phyloP scores from a whole-genome alignment of 2,329 filamentous ascomycete species.

The Fusarium sp. region DNA sequence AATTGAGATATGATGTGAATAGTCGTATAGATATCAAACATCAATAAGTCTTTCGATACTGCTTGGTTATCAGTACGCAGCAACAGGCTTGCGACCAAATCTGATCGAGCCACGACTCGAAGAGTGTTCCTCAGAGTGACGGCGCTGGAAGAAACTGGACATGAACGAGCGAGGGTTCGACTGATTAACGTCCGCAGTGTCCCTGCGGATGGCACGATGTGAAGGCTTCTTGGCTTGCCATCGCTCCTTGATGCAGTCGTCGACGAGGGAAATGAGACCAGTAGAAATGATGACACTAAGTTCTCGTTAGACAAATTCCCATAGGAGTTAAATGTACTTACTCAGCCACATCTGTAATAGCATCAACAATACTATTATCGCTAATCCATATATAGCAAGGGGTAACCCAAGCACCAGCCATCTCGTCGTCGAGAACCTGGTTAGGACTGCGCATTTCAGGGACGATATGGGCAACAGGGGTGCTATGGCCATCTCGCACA shows the following conservation, averaged over 20 bases:
- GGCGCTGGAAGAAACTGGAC: conserved; percentile 57
- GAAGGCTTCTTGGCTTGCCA: conserved; percentile 69
- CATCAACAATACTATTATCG: conserved; percentile 76
- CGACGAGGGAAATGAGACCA: conserved; percentile 88
- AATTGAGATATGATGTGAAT: not conserved
- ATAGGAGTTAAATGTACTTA: conserved; percentile 59
- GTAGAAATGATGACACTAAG: conserved; percentile 86
- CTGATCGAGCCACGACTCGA: conserved; percentile 53
- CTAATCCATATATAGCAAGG: conserved; percentile 93
- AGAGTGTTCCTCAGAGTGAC: conserved; percentile 55
- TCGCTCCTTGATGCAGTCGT: conserved; percentile 87
- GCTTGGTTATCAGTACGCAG: conserved; percentile 52
- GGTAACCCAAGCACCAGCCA: conserved; percentile 88
- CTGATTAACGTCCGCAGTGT: conserved; percentile 41
- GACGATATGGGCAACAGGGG: conserved; percentile 83
- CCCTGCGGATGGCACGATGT: conserved; percentile 46
- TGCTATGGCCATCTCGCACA: conserved; percentile 71
- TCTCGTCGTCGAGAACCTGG: conserved; percentile 78
- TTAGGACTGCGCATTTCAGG: conserved; percentile 80
- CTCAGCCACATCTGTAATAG: conserved; percentile 86
- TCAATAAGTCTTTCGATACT: not conserved
- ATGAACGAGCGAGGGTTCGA: conserved; percentile 52
- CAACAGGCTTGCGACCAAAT: conserved; percentile 52
- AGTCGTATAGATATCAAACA: not conserved
- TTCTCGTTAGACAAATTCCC: conserved; percentile 41